These are phyloP conservation scores for Leucaena leucocephala DNA, from an alignment of 306 rosid genomes.

Conservation along the genomic window DNA sequence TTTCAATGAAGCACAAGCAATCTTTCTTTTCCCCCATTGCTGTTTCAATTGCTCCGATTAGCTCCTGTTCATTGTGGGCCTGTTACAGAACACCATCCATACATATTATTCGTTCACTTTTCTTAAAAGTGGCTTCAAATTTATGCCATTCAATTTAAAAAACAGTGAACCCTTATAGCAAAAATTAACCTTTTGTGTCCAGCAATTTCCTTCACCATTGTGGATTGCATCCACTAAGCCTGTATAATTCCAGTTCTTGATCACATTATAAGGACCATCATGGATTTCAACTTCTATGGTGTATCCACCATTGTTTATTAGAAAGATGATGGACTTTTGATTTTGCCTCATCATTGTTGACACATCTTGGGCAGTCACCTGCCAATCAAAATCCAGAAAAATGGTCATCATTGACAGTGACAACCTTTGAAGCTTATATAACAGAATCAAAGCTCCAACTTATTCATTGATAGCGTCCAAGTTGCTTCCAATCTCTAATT, in stretches of 20 bases:
- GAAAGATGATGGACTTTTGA: slow-evolving; percentile 51
- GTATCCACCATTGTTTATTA: slow-evolving; percentile 58
- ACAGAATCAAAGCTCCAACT: not conserved
- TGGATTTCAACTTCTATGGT: slow-evolving; percentile 61
- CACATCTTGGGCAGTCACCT: slow-evolving; percentile 58
- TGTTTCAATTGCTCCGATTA: slow-evolving; percentile 41
- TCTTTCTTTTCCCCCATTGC: slow-evolving; percentile 46
- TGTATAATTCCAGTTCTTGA: slow-evolving; percentile 63
- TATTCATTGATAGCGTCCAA: not conserved
- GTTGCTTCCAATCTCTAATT: not conserved
- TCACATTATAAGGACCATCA: slow-evolving; percentile 57
- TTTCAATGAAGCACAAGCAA: slow-evolving; percentile 56
- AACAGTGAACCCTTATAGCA: not conserved
- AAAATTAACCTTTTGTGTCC: slow-evolving; percentile 44
- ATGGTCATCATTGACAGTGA: not conserved
- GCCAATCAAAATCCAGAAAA: not conserved
- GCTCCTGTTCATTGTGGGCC: slow-evolving; percentile 46
- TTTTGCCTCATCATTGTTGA: slow-evolving; percentile 46
- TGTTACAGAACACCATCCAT: not conserved
- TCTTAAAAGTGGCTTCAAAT: not conserved
- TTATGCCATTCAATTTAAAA: slow-evolving; percentile 5
- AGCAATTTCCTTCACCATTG: slow-evolving; percentile 54
- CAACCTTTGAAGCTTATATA: not conserved
- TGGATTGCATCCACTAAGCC: slow-evolving; percentile 53
- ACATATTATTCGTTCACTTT: not conserved